A percentile compares a stretch with the other conserved stretches of the same genome.
Conservation (phyloP, 257 asterid genomes). For the Lantana camara region DNA sequence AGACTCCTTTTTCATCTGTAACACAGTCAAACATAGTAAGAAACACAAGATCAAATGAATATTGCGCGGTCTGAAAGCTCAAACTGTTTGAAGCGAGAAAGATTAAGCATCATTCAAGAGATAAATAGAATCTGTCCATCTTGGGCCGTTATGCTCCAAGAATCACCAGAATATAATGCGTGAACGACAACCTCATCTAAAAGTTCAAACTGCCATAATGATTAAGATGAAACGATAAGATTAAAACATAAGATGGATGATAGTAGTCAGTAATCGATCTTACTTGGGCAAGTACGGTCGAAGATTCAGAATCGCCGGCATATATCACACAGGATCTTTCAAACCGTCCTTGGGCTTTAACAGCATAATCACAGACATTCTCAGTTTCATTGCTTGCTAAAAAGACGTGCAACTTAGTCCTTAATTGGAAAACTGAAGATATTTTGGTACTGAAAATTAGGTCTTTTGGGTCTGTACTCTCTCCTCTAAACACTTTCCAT, state of each 20-base stretch:
- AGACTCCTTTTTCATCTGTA: conserved; percentile 64
- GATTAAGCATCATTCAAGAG: too few species aligned
- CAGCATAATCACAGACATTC: conserved; percentile 39
- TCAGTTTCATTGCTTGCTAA: conserved; percentile 38
- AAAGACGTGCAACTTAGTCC: conserved; percentile 45
- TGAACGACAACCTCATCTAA: too few species aligned
- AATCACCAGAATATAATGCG: too few species aligned
- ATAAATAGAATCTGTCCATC: too few species aligned
- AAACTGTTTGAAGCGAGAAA: too few species aligned
- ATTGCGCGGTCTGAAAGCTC: too few species aligned
- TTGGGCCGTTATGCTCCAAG: too few species aligned
- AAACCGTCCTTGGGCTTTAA: conserved; percentile 33
- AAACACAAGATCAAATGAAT: background rate
- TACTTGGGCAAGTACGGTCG: conserved; percentile 1
- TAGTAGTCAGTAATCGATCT: background rate
- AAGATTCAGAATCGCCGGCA: conserved; percentile 40
- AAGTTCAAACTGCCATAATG: too few species aligned
- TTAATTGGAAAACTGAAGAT: conserved; percentile 37
- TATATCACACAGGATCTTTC: conserved; percentile 36
- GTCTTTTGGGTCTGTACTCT: conserved; percentile 32
- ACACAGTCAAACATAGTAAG: background rate
- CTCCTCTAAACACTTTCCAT: conserved; percentile 43
- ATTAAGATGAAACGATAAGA: too few species aligned
- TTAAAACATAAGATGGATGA: too few species aligned
- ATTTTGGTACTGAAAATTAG: conserved; percentile 36